Conservation (phyloP, 192 early-diverging fungal genomes). For the Backusella liffmaniae region DNA sequence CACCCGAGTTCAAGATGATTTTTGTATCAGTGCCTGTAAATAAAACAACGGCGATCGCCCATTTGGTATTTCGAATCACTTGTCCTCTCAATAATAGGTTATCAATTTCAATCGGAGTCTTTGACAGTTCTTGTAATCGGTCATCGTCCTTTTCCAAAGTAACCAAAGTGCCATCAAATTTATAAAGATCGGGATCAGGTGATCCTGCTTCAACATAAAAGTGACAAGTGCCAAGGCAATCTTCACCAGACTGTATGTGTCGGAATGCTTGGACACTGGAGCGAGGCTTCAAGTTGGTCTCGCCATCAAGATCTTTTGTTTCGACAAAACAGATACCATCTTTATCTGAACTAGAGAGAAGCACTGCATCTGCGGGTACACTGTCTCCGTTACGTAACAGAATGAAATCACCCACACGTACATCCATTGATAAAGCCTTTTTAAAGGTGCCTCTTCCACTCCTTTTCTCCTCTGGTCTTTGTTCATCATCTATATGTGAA, state of each 20-base stretch:
- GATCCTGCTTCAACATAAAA: constrained; percentile 72
- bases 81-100: constrained; percentile 87
- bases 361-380: constrained; percentile 81
- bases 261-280: constrained; percentile 61
- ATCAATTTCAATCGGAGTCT: constrained; percentile 70
- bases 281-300: constrained; percentile 93
- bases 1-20: constrained; percentile 87
- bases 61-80: constrained; percentile 85
- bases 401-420: constrained; percentile 88
- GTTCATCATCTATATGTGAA: not conserved
- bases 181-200: constrained; percentile 77
- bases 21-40: constrained; percentile 91
- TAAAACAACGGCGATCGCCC: constrained; percentile 80
- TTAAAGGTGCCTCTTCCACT: constrained; percentile 16
- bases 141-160: constrained; percentile 27
- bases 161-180: constrained; percentile 69
- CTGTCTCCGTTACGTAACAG: constrained; percentile 78
- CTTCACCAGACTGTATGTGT: constrained; percentile 65
- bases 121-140: constrained; percentile 26
- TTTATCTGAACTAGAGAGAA: constrained; percentile 76
- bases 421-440: constrained; percentile 36
- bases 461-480: not conserved
- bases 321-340: constrained; percentile 84
- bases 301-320: constrained; percentile 95
- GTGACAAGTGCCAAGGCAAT: constrained; percentile 58